Percentiles rank a stretch among this genome's conserved stretches.
Evolutionary conservation across 2,329 filamentous ascomycete genomes (phyloP).

Genomic region (Xylaria sp.): DNA sequence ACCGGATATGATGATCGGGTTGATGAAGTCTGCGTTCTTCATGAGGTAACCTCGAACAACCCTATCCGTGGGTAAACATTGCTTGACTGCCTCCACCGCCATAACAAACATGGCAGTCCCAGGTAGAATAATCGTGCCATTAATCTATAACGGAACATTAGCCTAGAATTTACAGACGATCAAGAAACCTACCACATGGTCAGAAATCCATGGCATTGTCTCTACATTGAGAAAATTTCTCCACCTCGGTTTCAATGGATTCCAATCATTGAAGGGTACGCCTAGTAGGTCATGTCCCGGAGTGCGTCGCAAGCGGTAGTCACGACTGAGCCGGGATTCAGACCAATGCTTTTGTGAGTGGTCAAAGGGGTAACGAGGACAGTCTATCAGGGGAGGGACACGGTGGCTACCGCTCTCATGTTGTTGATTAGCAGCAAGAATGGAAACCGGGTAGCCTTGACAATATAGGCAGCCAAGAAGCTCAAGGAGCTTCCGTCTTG

Average conservation of each 20-base stretch:
- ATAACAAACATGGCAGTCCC: constrained; percentile 42
- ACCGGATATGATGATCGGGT: constrained; percentile 37
- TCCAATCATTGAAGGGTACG: constrained; percentile 28
- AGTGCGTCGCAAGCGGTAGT: constrained; percentile 36
- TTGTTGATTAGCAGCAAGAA: constrained; percentile 29
- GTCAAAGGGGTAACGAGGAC: constrained; percentile 47
- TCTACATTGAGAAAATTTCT: constrained; percentile 46
- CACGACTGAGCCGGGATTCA: constrained; percentile 39
- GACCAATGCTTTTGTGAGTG: constrained; percentile 43
- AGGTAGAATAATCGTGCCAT: constrained; percentile 38
- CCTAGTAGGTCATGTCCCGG: constrained; percentile 36
- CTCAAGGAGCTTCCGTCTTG: constrained; percentile 28
- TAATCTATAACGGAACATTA: constrained; percentile 28
- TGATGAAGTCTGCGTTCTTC: constrained; percentile 37
- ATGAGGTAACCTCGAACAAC: constrained; percentile 32
- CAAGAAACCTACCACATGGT: constrained; percentile 45
- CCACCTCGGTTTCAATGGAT: constrained; percentile 43
- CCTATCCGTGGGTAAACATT: constrained; percentile 25
- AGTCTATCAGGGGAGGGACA: constrained; percentile 36
- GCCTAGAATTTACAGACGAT: too few relatives aligned
- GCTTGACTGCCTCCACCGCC: constrained; percentile 42
- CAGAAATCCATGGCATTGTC: constrained; percentile 48
- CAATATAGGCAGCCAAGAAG: constrained; percentile 32
- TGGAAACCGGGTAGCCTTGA: constrained; percentile 27
- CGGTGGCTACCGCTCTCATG: background rate